Evolutionary conservation across 176 grass and related monocot species (phyloP).

Genomic region (Rhipidocladum racemiflorum): DNA sequence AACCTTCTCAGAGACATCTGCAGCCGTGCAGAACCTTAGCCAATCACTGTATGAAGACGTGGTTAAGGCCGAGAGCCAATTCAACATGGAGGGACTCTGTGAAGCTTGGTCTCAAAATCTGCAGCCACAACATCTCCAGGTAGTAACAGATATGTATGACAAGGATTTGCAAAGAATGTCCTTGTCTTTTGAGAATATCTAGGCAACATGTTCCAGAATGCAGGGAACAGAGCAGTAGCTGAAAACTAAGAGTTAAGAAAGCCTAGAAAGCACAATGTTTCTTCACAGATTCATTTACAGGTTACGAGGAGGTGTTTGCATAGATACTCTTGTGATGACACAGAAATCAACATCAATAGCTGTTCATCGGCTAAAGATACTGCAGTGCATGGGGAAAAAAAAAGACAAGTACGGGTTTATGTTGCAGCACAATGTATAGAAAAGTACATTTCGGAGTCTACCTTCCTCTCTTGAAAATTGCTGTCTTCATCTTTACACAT

Average conservation of each 20-base stretch:
- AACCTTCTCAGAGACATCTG: slow-evolving; percentile 28
- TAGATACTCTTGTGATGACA: slow-evolving; percentile 30
- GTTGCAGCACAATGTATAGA: slow-evolving; percentile 37
- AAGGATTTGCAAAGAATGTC: slow-evolving; percentile 58
- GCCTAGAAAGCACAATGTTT: slow-evolving; percentile 26
- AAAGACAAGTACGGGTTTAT: slow-evolving; percentile 10
- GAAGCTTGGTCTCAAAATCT: slow-evolving; percentile 37
- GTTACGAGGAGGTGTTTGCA: slow-evolving; percentile 8
- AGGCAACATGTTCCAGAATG: slow-evolving; percentile 24
- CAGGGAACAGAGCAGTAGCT: slow-evolving; percentile 25
- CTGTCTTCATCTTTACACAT: slow-evolving; percentile 34
- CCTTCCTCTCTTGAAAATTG: slow-evolving; percentile 25
- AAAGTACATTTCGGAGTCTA: slow-evolving; percentile 31
- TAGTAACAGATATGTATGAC: slow-evolving; percentile 43
- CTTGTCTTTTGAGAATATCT: slow-evolving; percentile 47
- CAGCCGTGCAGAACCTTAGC: slow-evolving; percentile 31
- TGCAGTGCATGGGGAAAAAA: not conserved
- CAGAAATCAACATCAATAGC: slow-evolving; percentile 26
- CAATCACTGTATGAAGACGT: slow-evolving; percentile 53
- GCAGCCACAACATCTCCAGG: slow-evolving; percentile 33
- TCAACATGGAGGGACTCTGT: slow-evolving; percentile 40
- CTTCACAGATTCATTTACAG: slow-evolving; percentile 35
- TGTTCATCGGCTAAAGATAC: slow-evolving; percentile 25
- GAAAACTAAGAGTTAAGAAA: slow-evolving; percentile 22
- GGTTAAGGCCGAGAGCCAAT: slow-evolving; percentile 37